A percentile compares a stretch with the other conserved stretches of the same genome.
Conservation (phyloP, 2,329 filamentous ascomycete species). For the Diaporthe sp. region DNA sequence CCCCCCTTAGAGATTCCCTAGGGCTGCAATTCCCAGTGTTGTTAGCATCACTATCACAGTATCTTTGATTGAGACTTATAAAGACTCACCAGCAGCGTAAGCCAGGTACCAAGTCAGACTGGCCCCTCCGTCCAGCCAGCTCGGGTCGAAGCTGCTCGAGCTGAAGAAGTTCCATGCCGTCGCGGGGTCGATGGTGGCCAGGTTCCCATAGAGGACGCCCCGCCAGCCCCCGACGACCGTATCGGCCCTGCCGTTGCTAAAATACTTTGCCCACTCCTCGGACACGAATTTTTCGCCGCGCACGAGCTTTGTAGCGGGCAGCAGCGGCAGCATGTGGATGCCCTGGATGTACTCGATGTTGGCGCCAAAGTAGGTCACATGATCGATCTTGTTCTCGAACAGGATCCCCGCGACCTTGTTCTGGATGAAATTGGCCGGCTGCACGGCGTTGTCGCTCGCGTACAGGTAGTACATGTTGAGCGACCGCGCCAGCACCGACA, state of each 20-base stretch:
- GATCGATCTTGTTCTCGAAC: slow-evolving; percentile 96
- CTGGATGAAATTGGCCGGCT: slow-evolving; percentile 81
- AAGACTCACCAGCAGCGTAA: slow-evolving; percentile 76
- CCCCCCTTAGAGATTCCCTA: neutral
- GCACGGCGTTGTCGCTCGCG: slow-evolving; percentile 72
- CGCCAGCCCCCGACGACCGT: slow-evolving; percentile 83
- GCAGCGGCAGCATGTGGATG: slow-evolving; percentile 72
- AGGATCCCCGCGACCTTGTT: slow-evolving; percentile 82
- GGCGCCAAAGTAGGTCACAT: slow-evolving; percentile 88
- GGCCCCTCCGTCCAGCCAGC: slow-evolving; percentile 85
- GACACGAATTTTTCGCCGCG: slow-evolving; percentile 78
- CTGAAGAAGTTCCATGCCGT: slow-evolving; percentile 82
- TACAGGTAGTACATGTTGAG: slow-evolving; percentile 88
- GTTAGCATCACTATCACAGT: slow-evolving; percentile 3
- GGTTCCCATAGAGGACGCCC: slow-evolving; percentile 85
- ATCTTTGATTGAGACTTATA: neutral
- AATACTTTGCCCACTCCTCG: slow-evolving; percentile 87
- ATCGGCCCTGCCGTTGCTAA: slow-evolving; percentile 75
- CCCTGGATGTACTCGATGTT: slow-evolving; percentile 79
- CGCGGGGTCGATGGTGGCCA: slow-evolving; percentile 80
- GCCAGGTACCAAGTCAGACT: slow-evolving; percentile 88
- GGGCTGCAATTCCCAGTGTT: neutral
- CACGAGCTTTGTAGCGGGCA: slow-evolving; percentile 74
- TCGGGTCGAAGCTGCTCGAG: slow-evolving; percentile 71
- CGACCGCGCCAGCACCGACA: slow-evolving; percentile 80